Evolutionary conservation across 768 basidiomycete species (phyloP), one percentile per base, ranked within the genome.

Genomic region (Suillus brevipes): DNA sequence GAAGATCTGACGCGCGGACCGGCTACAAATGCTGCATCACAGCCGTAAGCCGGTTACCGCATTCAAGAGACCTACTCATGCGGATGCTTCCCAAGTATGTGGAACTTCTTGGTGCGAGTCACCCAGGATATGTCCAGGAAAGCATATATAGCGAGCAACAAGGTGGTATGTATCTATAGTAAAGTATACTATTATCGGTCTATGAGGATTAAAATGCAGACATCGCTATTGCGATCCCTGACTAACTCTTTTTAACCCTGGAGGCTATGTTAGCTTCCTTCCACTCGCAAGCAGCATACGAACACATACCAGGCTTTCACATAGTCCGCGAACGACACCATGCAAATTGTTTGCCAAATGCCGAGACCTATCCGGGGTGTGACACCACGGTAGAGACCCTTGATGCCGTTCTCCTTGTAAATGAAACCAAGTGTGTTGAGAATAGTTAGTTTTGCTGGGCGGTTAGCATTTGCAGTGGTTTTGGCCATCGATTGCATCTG

Each of bases 401-500:
- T 95, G 73, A 99, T 83, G 62, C 97, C 97, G 76, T 97, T 98
- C 79, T 95, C 94, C 75, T 86, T 88, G 87, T 99, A 99, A 74
- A 99, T 92, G 80, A 94, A 98, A n/a, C 78, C 81, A 63, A 99
- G 80, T 0, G 96, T 99, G 80, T 92, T 97, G 71, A 93, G 64
- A 62, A 99, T 94, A 4, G 95, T 99, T 61, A 94, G 83, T 78
- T 96, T 99, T 50, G 87, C 92, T 1, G 96, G 95, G 56, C 95
- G 89, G 74, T 93, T 93, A 25, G 84, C 84, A 72, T 85, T 86
- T 42, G 77, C 75, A n/a, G 85, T 81, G 6, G 78, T 70, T 78
- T 99, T 99, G 31, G 93, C 89, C 91, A 99, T 98, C 59, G 95
- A 97, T 87, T 99, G 97, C 97, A 99, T 99, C 94, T 97, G 74